phyloP scores from a whole-genome alignment of 345 rosid genomes.

The Triadica sebifera region DNA sequence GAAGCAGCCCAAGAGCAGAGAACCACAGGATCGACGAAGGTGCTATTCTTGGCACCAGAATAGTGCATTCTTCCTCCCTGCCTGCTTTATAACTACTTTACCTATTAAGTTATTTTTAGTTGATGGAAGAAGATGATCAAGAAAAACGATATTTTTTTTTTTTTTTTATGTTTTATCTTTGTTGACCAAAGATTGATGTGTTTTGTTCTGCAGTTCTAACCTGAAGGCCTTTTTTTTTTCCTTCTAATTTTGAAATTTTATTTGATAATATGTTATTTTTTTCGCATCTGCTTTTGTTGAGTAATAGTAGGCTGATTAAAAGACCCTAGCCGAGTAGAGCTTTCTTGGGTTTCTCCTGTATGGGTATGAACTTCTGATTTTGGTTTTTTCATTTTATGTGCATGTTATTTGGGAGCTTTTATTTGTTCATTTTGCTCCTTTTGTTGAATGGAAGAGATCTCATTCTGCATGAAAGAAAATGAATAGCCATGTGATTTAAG shows the following conservation, averaged over 20 bases:
- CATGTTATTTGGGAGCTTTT: background rate
- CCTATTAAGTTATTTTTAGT: background rate
- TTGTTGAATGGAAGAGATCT: background rate
- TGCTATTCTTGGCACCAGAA: conserved; percentile 30
- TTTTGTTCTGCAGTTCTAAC: background rate
- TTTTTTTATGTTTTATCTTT: too few relatives aligned
- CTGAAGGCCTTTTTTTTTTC: background rate
- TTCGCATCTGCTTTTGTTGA: background rate
- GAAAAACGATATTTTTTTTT: too few relatives aligned
- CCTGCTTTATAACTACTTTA: conserved; percentile 18
- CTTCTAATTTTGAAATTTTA: background rate
- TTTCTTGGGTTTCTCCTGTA: too few relatives aligned
- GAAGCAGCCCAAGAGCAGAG: conserved; percentile 66
- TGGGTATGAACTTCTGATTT: too few relatives aligned
- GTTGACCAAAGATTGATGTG: background rate
- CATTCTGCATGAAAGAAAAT: background rate
- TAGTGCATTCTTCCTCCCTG: conserved; percentile 29
- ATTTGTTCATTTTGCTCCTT: background rate
- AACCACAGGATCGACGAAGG: conserved; percentile 35
- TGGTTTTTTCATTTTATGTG: background rate
- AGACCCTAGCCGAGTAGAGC: background rate
- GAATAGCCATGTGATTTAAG: background rate
- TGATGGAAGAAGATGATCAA: background rate
- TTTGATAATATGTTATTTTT: conserved; percentile 6
- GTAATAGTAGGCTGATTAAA: background rate